Conservation (phyloP, 2,329 filamentous ascomycete species). For the Talaromyces pinophilus region DNA sequence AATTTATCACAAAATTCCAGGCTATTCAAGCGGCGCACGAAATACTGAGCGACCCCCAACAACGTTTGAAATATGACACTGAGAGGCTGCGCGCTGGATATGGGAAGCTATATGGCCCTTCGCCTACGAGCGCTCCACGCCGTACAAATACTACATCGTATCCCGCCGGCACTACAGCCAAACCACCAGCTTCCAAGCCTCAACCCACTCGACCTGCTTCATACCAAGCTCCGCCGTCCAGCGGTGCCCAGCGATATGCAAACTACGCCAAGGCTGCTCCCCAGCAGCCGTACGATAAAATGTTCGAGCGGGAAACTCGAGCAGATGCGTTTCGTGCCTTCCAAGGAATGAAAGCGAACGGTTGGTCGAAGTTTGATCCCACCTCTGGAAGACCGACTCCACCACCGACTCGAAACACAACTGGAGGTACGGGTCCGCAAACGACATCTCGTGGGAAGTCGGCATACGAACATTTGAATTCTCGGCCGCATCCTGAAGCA, state of each 20-base stretch:
- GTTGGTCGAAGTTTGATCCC: constrained; percentile 47
- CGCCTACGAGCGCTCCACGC: constrained; percentile 29
- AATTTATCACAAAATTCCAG: constrained; percentile 80
- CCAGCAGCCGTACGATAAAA: constrained; percentile 41
- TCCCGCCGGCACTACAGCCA: constrained; percentile 29
- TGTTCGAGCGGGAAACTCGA: constrained; percentile 44
- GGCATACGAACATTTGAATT: constrained; percentile 43
- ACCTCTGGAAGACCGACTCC: constrained; percentile 34
- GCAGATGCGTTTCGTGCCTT: constrained; percentile 50
- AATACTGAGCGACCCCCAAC: constrained; percentile 63
- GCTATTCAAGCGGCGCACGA: constrained; percentile 85
- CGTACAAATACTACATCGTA: constrained; percentile 32
- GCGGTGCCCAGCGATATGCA: constrained; percentile 44
- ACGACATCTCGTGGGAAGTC: constrained; percentile 36
- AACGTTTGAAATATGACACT: constrained; percentile 63
- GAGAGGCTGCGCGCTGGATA: constrained; percentile 56
- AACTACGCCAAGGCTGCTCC: constrained; percentile 44
- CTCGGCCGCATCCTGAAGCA: constrained; percentile 35
- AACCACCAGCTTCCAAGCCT: constrained; percentile 30
- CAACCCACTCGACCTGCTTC: constrained; percentile 28
- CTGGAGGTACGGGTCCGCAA: constrained; percentile 27
- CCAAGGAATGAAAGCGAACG: constrained; percentile 45
- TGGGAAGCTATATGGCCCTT: constrained; percentile 38
- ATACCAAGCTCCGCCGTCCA: constrained; percentile 34
- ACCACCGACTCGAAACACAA: constrained; percentile 22